A percentile compares a stretch with the other conserved stretches of the same genome.
phyloP scores from a whole-genome alignment of 2,329 filamentous ascomycete genomes.

The Dactylellina haptotyla region DNA sequence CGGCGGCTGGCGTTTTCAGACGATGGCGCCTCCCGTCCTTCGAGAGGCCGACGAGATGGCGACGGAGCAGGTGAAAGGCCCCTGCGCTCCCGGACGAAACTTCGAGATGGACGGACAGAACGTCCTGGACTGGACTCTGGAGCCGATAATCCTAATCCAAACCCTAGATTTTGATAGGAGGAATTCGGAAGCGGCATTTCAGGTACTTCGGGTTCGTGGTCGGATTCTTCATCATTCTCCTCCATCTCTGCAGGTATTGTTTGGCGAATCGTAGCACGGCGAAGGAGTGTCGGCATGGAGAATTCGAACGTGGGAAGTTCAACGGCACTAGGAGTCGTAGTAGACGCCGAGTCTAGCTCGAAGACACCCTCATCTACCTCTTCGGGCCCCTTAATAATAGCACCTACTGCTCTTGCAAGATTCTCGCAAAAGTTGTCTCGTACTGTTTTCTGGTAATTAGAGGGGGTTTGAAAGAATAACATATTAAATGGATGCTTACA shows the following conservation, averaged over 20 bases:
- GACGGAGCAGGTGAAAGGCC: constrained; percentile 17
- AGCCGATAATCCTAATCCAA: background rate
- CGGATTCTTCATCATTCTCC: constrained; percentile 38
- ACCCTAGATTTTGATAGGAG: constrained; percentile 1
- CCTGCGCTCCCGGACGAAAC: constrained; percentile 37
- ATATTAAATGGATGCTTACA: constrained; percentile 12
- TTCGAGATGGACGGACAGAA: constrained; percentile 34
- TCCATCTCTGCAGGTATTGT: constrained; percentile 21
- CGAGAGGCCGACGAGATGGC: background rate
- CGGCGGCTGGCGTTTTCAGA: constrained; percentile 2
- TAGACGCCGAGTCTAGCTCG: constrained; percentile 33
- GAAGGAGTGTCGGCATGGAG: constrained; percentile 46
- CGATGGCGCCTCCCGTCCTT: background rate
- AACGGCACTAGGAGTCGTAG: constrained; percentile 10
- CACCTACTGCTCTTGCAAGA: constrained; percentile 13
- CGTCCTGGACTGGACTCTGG: background rate
- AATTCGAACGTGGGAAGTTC: constrained; percentile 49
- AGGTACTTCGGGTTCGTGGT: constrained; percentile 15
- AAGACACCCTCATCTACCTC: constrained; percentile 40
- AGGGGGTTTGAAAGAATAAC: background rate
- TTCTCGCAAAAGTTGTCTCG: constrained; percentile 40
- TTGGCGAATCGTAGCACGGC: constrained; percentile 35
- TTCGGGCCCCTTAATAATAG: background rate
- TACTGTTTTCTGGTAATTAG: constrained; percentile 15
- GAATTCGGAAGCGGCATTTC: background rate